A percentile compares a stretch with the other conserved stretches of the same genome.
phyloP scores from a whole-genome alignment of 176 grass and related monocot genomes.

The Tuctoria greenei region DNA sequence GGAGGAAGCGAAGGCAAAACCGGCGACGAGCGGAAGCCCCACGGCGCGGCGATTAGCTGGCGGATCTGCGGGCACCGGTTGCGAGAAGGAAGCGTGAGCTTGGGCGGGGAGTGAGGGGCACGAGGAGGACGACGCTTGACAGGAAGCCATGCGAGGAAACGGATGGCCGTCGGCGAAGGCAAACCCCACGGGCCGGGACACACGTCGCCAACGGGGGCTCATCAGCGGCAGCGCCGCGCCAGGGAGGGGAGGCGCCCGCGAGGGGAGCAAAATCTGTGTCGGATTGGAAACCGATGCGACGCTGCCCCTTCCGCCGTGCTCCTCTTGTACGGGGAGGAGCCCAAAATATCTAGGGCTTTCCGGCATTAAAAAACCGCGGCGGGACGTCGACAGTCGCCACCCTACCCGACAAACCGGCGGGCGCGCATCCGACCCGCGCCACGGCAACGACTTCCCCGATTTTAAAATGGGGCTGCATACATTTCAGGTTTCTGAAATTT shows the following conservation, averaged over 20 bases:
- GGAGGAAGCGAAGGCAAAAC: too few relatives aligned
- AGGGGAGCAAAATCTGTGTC: constrained; percentile 16
- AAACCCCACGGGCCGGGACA: neutral
- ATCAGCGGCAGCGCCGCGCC: neutral
- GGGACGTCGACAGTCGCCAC: too few relatives aligned
- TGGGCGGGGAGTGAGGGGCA: neutral
- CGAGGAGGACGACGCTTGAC: constrained; percentile 5
- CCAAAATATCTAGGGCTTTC: constrained; percentile 34
- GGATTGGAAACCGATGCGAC: constrained; percentile 7
- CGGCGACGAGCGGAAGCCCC: neutral
- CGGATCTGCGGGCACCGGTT: neutral
- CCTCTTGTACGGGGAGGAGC: constrained; percentile 2
- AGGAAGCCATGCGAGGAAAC: constrained; percentile 2
- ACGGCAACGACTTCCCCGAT: too few relatives aligned
- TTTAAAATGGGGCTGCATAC: too few relatives aligned
- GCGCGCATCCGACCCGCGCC: neutral
- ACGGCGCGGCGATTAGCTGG: neutral
- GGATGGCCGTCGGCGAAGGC: constrained; percentile 26
- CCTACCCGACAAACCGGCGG: neutral
- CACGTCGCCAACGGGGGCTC: constrained; percentile 1
- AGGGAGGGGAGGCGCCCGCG: neutral
- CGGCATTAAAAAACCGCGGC: constrained; percentile 29
- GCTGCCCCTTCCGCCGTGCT: neutral
- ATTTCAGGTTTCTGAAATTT: too few relatives aligned
- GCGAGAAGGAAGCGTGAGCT: neutral